A percentile compares a stretch with the other conserved stretches of the same genome.
phyloP scores from a whole-genome alignment of 768 basidiomycete genomes.

The Trametes gibbosa region DNA sequence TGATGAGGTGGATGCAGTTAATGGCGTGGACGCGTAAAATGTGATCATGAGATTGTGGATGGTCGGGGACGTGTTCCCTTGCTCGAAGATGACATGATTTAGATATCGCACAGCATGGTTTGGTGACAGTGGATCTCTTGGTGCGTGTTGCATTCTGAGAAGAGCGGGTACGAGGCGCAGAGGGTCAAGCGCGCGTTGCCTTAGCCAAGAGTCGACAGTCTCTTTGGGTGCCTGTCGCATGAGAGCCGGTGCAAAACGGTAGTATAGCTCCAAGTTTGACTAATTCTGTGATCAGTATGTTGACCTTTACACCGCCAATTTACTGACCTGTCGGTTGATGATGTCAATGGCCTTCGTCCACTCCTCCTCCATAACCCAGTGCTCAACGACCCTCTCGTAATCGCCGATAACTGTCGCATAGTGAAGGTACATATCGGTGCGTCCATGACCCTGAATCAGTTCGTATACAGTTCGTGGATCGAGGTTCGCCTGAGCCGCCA shows the following conservation, averaged over 20 bases:
- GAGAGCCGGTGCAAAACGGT: slow-evolving; percentile 86
- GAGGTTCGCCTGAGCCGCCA: slow-evolving; percentile 63
- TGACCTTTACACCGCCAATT: no score
- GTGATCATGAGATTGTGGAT: slow-evolving; percentile 94
- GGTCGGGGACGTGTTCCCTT: slow-evolving; percentile 75
- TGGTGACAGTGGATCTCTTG: slow-evolving; percentile 67
- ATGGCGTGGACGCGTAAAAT: slow-evolving; percentile 63
- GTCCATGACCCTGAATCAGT: slow-evolving; percentile 89
- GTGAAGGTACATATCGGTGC: slow-evolving; percentile 88
- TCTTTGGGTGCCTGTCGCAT: slow-evolving; percentile 85
- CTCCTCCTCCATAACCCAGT: slow-evolving; percentile 90
- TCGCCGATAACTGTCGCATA: slow-evolving; percentile 85
- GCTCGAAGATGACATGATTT: slow-evolving; percentile 78
- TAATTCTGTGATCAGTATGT: slow-evolving; percentile 30
- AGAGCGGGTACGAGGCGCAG: slow-evolving; percentile 86
- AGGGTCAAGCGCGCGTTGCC: slow-evolving; percentile 76
- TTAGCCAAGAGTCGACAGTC: slow-evolving; percentile 90
- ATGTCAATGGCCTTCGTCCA: slow-evolving; percentile 89
- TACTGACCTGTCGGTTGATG: slow-evolving; percentile 80
- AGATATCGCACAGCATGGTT: slow-evolving; percentile 92
- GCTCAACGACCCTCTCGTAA: slow-evolving; percentile 78
- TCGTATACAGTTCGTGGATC: slow-evolving; percentile 87
- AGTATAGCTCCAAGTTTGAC: slow-evolving; percentile 87
- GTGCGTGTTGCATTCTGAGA: slow-evolving; percentile 72
- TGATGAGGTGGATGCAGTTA: slow-evolving; percentile 39